These are phyloP conservation scores for Datura wrightii DNA, from an alignment of 257 asterid species.

Conservation along the genomic window DNA sequence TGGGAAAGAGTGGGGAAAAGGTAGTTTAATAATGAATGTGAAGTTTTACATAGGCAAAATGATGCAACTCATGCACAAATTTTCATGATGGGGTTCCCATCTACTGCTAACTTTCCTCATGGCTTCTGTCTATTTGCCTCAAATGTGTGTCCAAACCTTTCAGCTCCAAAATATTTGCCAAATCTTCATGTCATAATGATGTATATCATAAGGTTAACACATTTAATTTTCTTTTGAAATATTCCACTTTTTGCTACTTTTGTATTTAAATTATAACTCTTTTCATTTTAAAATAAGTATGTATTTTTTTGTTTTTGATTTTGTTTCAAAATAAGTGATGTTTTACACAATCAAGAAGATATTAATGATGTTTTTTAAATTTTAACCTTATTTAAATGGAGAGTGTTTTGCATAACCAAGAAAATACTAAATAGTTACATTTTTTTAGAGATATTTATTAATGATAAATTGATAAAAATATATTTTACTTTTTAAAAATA, in stretches of 20 bases:
- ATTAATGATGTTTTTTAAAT: too few species aligned
- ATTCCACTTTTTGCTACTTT: background rate
- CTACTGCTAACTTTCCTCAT: slow-evolving; percentile 26
- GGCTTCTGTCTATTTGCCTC: slow-evolving; percentile 28
- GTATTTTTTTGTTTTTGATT: too few species aligned
- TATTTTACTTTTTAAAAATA: too few species aligned
- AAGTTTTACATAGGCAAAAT: slow-evolving; percentile 23
- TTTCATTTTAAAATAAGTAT: too few species aligned
- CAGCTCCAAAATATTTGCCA: slow-evolving; percentile 22
- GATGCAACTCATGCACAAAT: slow-evolving; percentile 28
- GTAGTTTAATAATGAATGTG: slow-evolving; percentile 11
- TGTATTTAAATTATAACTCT: background rate
- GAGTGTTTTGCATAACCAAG: too few species aligned
- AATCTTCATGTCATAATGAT: slow-evolving; percentile 30
- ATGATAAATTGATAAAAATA: too few species aligned
- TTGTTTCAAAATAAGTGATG: too few species aligned
- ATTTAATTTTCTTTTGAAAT: background rate
- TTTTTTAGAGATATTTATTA: too few species aligned
- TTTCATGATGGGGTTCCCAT: slow-evolving; percentile 19
- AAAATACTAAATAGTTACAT: too few species aligned
- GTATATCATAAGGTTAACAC: background rate
- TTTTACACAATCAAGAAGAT: too few species aligned
- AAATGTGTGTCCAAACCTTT: slow-evolving; percentile 10
- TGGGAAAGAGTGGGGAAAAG: background rate
- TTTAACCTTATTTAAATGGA: too few species aligned